Evolutionary conservation across 345 rosid genomes (phyloP), one percentile per base, ranked within the genome.

Genomic region (Salix udensis): DNA sequence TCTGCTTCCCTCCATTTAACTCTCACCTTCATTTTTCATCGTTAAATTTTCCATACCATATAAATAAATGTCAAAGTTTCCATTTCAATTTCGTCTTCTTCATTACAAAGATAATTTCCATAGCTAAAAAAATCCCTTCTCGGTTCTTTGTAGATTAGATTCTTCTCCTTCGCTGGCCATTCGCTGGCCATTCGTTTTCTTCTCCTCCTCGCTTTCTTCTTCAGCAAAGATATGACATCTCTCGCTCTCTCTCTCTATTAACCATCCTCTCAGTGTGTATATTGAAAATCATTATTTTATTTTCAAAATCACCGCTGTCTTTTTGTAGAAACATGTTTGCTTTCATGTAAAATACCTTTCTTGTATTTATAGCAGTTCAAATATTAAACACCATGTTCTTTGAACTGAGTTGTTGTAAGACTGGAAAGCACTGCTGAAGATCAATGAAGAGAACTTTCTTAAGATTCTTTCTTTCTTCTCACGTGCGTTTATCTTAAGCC

Each of bases 131-230:
- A n/a, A 53, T 2, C 58, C 24, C 37, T 11, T 40, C 24, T 19
- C 18, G n/a, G 26, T 13, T 67, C 36, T 39, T 36, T 53, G 12
- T 13, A 11, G 7, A 50, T 62, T 42, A 64, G 64, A 77, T 76
- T 74, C 78, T 78, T 77, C 75, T 50, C 67, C 64, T 79, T 76
- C 23, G 64, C 83, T 74, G 75, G 30, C 83, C 78, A 52, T 79
- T 76, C 23, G 64, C 83, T 74, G 75, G 30, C 83, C 78, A 52
- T 64, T 79, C 76, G 34, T 79, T 61, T 73, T 9, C 31, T 28
- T 6, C 53, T 60, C 39, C 24, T 68, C 40, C 21, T 42, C 10
- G 14, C 19, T 52, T 12, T 26, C 72, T 55, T 46, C 40, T 30
- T 46, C 53, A 42, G 61, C 68, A n/a, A 8, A 58, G 6, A 58